Conservation (phyloP, 2,329 filamentous ascomycete species). For the Pezicula neosporulosa region DNA sequence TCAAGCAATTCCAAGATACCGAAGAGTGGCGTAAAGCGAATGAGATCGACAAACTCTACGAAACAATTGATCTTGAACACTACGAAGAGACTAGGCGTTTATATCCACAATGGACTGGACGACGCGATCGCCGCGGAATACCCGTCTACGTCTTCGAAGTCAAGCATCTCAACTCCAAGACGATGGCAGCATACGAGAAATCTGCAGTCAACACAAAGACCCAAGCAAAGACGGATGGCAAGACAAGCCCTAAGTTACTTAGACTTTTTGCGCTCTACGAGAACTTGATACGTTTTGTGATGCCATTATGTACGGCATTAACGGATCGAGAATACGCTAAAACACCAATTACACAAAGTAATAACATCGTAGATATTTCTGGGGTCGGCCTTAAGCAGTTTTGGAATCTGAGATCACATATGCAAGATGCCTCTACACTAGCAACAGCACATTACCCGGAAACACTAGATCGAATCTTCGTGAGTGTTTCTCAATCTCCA, state of each 20-base stretch:
- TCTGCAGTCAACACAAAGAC: slow-evolving; percentile 48
- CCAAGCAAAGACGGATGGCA: slow-evolving; percentile 61
- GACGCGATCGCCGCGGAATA: slow-evolving; percentile 85
- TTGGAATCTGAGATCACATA: slow-evolving; percentile 90
- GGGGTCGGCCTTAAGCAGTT: slow-evolving; percentile 89
- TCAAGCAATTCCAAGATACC: slow-evolving; percentile 80
- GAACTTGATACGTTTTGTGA: slow-evolving; percentile 81
- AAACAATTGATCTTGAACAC: slow-evolving; percentile 79
- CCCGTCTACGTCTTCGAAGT: slow-evolving; percentile 92
- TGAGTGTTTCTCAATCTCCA: slow-evolving; percentile 9
- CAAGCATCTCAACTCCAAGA: slow-evolving; percentile 76
- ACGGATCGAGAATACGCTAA: slow-evolving; percentile 66
- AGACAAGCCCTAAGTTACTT: slow-evolving; percentile 71
- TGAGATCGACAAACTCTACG: slow-evolving; percentile 74
- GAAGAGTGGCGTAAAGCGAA: slow-evolving; percentile 84
- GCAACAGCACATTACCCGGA: slow-evolving; percentile 95
- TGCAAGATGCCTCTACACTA: slow-evolving; percentile 86
- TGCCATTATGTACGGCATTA: slow-evolving; percentile 79
- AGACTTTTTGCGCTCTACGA: slow-evolving; percentile 92
- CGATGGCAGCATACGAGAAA: slow-evolving; percentile 75
- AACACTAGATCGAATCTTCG: slow-evolving; percentile 79
- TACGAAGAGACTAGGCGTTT: slow-evolving; percentile 78
- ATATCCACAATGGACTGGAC: slow-evolving; percentile 94
- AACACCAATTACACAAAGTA: slow-evolving; percentile 88
- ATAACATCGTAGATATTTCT: slow-evolving; percentile 92